Percentiles rank a stretch among this genome's conserved stretches.
Conservation (phyloP, 179 eudicot species). For the Camellia oleifera region DNA sequence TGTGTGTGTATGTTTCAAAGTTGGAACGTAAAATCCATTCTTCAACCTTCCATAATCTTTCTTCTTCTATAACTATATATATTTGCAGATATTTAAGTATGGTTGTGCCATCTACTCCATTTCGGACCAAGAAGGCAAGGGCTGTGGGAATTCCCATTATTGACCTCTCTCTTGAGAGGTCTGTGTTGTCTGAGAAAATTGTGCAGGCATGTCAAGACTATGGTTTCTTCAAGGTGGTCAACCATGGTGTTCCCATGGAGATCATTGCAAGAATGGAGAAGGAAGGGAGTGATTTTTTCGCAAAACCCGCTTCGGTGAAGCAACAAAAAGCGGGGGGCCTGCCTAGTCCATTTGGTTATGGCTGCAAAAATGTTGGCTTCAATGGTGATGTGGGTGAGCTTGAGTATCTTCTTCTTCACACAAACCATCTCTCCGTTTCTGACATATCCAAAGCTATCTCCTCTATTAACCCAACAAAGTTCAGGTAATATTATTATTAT, state of each 20-base stretch:
- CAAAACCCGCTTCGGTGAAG: constrained; percentile 43
- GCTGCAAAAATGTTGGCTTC: constrained; percentile 68
- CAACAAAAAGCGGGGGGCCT: constrained; percentile 33
- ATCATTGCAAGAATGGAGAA: constrained; percentile 49
- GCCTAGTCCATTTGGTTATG: constrained; percentile 81
- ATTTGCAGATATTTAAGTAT: constrained; percentile 12
- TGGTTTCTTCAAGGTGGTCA: constrained; percentile 82
- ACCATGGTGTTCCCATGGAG: constrained; percentile 59
- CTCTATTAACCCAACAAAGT: constrained; percentile 47
- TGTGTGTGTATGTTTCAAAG: background rate
- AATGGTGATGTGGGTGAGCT: constrained; percentile 92
- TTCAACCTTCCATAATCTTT: background rate
- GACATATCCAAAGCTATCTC: constrained; percentile 35
- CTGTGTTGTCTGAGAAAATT: constrained; percentile 31
- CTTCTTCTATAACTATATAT: background rate
- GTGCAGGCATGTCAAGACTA: constrained; percentile 62
- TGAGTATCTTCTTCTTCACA: constrained; percentile 82
- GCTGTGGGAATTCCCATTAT: constrained; percentile 69
- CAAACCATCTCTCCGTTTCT: constrained; percentile 33
- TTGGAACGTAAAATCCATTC: background rate
- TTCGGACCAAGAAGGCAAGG: constrained; percentile 39
- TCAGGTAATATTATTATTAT: constrained; percentile 42
- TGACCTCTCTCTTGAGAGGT: constrained; percentile 46
- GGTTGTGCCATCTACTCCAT: constrained; percentile 46
- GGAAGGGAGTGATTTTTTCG: constrained; percentile 52